phyloP scores from a whole-genome alignment of 169 alveolate species.

The Babesia divergens region DNA sequence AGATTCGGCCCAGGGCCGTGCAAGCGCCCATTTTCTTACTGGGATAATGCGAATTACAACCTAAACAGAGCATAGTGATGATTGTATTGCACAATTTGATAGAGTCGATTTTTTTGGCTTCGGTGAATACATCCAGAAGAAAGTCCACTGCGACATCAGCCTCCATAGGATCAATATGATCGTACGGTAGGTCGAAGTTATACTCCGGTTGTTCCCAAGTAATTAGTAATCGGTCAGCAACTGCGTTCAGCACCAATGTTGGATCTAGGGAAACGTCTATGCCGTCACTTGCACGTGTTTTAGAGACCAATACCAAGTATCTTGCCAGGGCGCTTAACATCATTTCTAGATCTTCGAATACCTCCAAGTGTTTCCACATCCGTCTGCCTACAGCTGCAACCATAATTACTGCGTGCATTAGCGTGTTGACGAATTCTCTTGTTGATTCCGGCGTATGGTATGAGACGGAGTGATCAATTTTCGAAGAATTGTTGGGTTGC shows the following conservation, averaged over 20 bases:
- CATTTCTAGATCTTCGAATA: neutral
- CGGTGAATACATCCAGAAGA: neutral
- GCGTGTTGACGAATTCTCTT: neutral
- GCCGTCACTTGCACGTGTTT: neutral
- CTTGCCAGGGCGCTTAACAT: neutral
- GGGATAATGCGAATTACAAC: constrained; percentile 18
- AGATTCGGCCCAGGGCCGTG: constrained; percentile 4
- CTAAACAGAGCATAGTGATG: constrained; percentile 18
- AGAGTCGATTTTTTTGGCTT: neutral
- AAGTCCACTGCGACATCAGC: constrained; percentile 8
- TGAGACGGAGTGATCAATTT: neutral
- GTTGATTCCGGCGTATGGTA: constrained; percentile 3
- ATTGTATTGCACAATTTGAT: neutral
- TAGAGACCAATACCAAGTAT: neutral
- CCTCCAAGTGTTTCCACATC: neutral
- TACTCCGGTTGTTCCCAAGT: neutral
- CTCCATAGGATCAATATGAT: constrained; percentile 22
- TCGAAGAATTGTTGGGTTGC: neutral
- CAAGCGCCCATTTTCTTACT: constrained; percentile 8
- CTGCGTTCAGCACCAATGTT: neutral
- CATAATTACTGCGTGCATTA: constrained; percentile 25
- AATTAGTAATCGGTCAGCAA: constrained; percentile 5
- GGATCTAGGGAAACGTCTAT: constrained; percentile 10
- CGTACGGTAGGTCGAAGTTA: constrained; percentile 15
- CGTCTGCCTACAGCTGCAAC: constrained; percentile 2